phyloP scores from a whole-genome alignment of 2,329 filamentous ascomycete genomes.

The Alternaria arbusti region DNA sequence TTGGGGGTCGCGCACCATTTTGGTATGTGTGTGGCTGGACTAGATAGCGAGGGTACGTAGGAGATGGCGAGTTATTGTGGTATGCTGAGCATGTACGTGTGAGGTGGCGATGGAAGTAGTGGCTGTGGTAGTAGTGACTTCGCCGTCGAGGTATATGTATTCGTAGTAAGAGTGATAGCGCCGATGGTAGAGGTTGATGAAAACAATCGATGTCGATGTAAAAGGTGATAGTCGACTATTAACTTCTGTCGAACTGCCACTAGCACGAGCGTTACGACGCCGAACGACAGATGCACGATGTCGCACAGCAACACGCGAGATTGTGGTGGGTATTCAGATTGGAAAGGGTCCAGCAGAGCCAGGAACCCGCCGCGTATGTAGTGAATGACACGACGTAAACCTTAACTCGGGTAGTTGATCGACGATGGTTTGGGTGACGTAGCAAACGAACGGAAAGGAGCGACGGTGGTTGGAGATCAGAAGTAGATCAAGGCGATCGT shows the following conservation, averaged over 20 bases:
- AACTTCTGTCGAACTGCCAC: background rate
- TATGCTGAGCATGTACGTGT: background rate
- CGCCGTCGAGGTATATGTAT: background rate
- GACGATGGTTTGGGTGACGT: background rate
- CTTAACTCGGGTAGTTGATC: background rate
- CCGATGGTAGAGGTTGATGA: background rate
- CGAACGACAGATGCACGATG: constrained; percentile 1
- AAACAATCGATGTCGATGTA: background rate
- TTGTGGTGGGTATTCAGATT: constrained; percentile 20
- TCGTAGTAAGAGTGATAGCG: background rate
- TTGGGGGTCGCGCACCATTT: constrained; percentile 62
- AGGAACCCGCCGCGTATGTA: constrained; percentile 3
- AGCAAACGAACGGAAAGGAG: constrained; percentile 11
- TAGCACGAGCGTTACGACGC: background rate
- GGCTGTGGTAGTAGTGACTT: background rate
- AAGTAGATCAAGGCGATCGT: background rate
- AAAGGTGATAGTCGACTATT: background rate
- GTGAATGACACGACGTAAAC: background rate
- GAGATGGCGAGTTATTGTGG: background rate
- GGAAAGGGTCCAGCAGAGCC: constrained; percentile 2
- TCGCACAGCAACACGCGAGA: constrained; percentile 23
- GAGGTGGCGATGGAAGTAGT: background rate
- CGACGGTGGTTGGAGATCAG: constrained; percentile 11
- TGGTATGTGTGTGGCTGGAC: constrained; percentile 5
- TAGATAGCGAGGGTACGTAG: background rate